Percentiles rank a stretch among this genome's conserved stretches.
Conservation (phyloP, 805 yeast species). For the Myxozyma kluyveri region DNA sequence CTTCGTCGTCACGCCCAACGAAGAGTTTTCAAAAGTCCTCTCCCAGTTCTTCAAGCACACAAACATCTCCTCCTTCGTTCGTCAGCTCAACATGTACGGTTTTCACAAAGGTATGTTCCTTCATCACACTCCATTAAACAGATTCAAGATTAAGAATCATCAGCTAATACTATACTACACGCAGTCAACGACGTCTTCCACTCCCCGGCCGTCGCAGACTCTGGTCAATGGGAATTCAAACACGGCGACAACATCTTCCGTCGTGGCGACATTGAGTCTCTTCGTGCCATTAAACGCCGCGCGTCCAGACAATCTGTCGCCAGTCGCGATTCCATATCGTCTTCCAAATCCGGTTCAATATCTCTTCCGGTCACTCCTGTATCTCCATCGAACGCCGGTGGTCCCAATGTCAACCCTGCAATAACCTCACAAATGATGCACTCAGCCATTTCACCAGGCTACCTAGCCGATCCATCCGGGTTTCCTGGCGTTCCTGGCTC, state of each 20-base stretch:
- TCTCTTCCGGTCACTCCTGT: slow-evolving; percentile 27
- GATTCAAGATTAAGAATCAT: neutral
- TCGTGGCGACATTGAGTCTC: slow-evolving; percentile 73
- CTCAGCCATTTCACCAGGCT: slow-evolving; percentile 9
- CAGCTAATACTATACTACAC: neutral
- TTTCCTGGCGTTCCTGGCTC: neutral
- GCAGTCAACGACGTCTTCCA: slow-evolving; percentile 40
- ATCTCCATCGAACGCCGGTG: slow-evolving; percentile 12
- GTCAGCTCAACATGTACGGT: slow-evolving; percentile 95
- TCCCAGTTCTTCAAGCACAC: slow-evolving; percentile 76
- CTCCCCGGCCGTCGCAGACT: slow-evolving; percentile 26
- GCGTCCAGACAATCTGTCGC: slow-evolving; percentile 47
- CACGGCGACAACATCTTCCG: slow-evolving; percentile 76
- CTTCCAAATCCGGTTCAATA: slow-evolving; percentile 45
- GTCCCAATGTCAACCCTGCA: neutral
- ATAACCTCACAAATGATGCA: neutral
- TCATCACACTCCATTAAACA: slow-evolving; percentile 36
- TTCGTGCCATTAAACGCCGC: slow-evolving; percentile 75
- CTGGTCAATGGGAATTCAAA: slow-evolving; percentile 75
- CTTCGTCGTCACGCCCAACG: slow-evolving; percentile 79
- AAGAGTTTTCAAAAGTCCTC: slow-evolving; percentile 76
- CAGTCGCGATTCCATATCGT: slow-evolving; percentile 35
- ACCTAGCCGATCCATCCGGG: slow-evolving; percentile 5
- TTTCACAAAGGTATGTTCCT: slow-evolving; percentile 65
- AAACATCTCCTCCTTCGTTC: slow-evolving; percentile 86